Base-by-base conservation (phyloP, 495 filamentous ascomycete species). In the Tuber microsphaerosporum region DNA sequence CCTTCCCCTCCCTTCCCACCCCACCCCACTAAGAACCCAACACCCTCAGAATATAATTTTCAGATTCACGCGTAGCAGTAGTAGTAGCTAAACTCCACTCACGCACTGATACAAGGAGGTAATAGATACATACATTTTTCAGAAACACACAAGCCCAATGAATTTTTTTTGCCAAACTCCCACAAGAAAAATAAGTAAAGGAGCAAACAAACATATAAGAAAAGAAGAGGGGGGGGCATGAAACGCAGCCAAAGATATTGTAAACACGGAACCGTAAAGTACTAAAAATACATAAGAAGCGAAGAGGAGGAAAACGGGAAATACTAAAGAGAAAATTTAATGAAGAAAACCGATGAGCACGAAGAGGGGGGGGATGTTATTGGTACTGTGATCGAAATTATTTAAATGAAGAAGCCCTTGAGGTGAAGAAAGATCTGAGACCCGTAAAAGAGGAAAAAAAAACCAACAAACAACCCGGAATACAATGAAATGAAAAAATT, bases 261-360 rank as follows among this genome's bases (percentile, higher is more conserved):
- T 65, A 26, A 31, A 65, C 56, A 65, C 26, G 12, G 26, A 65
- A 65, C 5, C 56, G 56, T 31, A 65, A 61, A 65, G 26, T 65
- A 65, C 56, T 65, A 65, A 65, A 65, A 65, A 65, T 65, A 65
- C 56, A 65, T 65, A 65, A 65, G 56, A 65, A 65, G 56, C n/a
- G 26, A 65, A 65, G 12, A 31, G 56, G 26, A 65, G 56, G 14
- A 17, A 65, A 65, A 14, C 0, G n/a, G n/a, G 51, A 26, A 31
- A 31, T 65, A 31, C 56, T 65, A 17, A 16, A 31, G 31, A 31
- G n/a, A 65, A 65, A 2, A 37, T 37, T 37, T 37, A 37, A 65
- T 16, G 12, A 65, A 31, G 26, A 56, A 56, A 56, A n/a, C 26
- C 26, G 56, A 31, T 65, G 12, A 31, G 56, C 2, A 9, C 10